Evolutionary conservation across 2,329 filamentous ascomycete genomes (phyloP).

Genomic region (Aphanocladium album): DNA sequence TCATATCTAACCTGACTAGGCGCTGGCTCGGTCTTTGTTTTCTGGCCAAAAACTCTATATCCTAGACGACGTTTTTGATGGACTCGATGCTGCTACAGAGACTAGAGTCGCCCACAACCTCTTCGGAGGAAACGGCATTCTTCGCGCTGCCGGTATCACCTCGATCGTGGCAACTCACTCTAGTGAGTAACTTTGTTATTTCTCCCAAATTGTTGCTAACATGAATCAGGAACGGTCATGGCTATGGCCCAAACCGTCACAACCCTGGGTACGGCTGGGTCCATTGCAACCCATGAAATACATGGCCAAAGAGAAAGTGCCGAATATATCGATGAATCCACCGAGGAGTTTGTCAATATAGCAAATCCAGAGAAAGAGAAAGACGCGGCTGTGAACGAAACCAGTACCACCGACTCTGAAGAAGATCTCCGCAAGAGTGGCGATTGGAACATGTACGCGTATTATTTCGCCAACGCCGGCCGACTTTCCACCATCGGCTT

Average conservation of each 20-base stretch:
- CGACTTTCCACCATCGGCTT: background rate
- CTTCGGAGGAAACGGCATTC: background rate
- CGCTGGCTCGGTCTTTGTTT: background rate
- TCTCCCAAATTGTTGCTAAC: background rate
- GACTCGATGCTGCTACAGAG: background rate
- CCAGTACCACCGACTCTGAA: background rate
- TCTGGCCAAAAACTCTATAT: background rate
- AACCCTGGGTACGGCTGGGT: background rate
- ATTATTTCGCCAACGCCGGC: background rate
- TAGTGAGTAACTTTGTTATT: background rate
- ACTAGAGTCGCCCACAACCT: background rate
- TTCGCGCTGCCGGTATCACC: background rate
- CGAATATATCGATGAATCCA: background rate
- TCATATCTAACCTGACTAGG: background rate
- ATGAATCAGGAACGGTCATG: background rate
- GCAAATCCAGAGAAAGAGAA: background rate
- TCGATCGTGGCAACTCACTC: background rate
- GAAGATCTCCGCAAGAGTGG: background rate
- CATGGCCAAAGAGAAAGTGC: background rate
- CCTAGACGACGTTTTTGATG: background rate
- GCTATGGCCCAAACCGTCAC: background rate
- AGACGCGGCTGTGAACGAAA: background rate
- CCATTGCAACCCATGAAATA: background rate
- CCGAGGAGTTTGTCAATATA: background rate
- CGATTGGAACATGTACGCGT: background rate